Conservation (phyloP, 1,139 yeast genomes). For the Eremothecium gossypii region DNA sequence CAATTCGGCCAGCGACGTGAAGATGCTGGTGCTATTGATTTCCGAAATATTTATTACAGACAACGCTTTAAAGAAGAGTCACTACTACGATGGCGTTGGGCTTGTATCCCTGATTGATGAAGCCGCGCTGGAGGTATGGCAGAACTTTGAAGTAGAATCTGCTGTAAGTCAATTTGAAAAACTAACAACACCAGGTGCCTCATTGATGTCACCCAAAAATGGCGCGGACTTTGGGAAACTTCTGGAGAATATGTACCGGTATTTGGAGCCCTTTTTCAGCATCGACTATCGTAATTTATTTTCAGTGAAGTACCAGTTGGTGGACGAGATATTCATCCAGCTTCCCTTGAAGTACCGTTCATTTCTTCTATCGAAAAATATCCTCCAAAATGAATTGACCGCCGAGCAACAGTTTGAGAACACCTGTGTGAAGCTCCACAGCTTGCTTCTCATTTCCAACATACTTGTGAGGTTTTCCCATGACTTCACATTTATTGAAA, state of each 20-base stretch:
- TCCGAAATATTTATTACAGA: slow-evolving; percentile 29
- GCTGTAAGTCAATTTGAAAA: slow-evolving; percentile 52
- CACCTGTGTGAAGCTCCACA: slow-evolving; percentile 20
- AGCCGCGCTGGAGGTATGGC: slow-evolving; percentile 48
- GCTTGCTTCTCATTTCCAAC: slow-evolving; percentile 5
- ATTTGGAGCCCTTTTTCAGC: slow-evolving; percentile 35
- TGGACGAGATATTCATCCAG: slow-evolving; percentile 60
- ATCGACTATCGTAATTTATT: slow-evolving; percentile 40
- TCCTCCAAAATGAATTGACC: slow-evolving; percentile 16
- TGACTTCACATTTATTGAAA: slow-evolving; percentile 8
- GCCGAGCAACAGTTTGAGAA: slow-evolving; percentile 17
- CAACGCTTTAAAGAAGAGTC: slow-evolving; percentile 19
- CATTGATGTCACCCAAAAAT: slow-evolving; percentile 51
- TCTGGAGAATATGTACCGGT: slow-evolving; percentile 57
- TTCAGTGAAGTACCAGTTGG: slow-evolving; percentile 57
- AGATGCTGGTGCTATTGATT: slow-evolving; percentile 20
- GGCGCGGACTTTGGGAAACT: slow-evolving; percentile 37
- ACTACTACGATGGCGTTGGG: slow-evolving; percentile 26
- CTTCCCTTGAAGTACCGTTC: slow-evolving; percentile 53
- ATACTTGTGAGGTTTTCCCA: slow-evolving; percentile 7
- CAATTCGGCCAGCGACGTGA: slow-evolving; percentile 15
- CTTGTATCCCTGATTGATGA: slow-evolving; percentile 22
- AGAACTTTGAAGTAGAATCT: slow-evolving; percentile 50
- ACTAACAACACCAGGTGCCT: slow-evolving; percentile 38
- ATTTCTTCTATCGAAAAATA: slow-evolving; percentile 31